Percentiles rank a stretch among this genome's conserved stretches.
These are phyloP conservation scores for Podaxis sp. DNA, from an alignment of 768 basidiomycete genomes.

Conservation along the genomic window DNA sequence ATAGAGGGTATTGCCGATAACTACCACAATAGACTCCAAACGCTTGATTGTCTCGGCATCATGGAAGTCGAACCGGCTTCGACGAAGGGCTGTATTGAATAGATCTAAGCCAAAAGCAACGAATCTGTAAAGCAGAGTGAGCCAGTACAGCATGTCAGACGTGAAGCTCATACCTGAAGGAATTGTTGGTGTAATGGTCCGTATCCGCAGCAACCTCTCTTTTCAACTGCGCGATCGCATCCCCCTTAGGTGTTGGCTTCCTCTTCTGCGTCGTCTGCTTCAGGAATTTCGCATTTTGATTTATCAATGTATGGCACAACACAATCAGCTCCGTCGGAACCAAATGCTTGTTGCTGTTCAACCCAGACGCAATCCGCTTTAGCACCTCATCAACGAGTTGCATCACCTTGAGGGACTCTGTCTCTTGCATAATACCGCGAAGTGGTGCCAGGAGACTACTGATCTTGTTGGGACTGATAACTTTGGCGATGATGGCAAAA, in stretches of 20 bases:
- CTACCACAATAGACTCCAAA: constrained; percentile 81
- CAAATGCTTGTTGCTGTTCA: constrained; percentile 80
- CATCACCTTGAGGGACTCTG: constrained; percentile 78
- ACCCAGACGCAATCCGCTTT: constrained; percentile 75
- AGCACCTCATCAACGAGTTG: constrained; percentile 86
- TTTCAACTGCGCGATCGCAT: constrained; percentile 78
- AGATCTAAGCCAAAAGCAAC: constrained; percentile 91
- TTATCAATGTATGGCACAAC: constrained; percentile 87
- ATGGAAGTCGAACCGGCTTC: constrained; percentile 83
- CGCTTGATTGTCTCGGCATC: constrained; percentile 75
- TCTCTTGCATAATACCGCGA: constrained; percentile 82
- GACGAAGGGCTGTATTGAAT: constrained; percentile 82
- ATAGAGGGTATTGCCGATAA: constrained; percentile 91
- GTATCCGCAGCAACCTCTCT: constrained; percentile 52
- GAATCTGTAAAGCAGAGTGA: constrained; percentile 51
- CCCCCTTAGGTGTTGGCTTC: constrained; percentile 42
- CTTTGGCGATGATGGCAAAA: constrained; percentile 77
- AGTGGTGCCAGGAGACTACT: constrained; percentile 76
- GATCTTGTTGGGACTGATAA: constrained; percentile 75
- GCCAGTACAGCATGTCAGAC: background rate
- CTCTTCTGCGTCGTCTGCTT: constrained; percentile 50
- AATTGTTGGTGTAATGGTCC: constrained; percentile 83
- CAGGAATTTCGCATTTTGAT: constrained; percentile 86
- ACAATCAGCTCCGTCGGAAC: constrained; percentile 69
- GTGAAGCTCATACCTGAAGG: constrained; percentile 63